Evolutionary conservation across 2,329 filamentous ascomycete genomes (phyloP), one percentile per base, ranked within the genome.

Genomic region (Botrytis pseudocinerea): DNA sequence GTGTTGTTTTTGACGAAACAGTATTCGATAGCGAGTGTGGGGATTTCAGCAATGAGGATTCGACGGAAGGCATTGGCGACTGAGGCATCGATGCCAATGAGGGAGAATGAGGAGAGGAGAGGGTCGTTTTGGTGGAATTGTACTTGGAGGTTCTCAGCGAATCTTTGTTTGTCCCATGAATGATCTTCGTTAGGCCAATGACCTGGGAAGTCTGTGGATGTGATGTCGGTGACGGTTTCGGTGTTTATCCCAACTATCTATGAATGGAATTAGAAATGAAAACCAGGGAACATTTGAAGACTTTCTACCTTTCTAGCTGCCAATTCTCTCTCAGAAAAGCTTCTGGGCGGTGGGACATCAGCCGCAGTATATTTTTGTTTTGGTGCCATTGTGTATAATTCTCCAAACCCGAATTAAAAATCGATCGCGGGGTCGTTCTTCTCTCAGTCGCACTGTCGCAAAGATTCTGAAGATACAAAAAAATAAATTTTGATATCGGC

Each of bases 41-140:
- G 94, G 70, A 99, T 93, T 85, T 99, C 97, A 78, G 95, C 89
- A 82, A 99, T 92, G 79, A 98, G 88, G 79, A 98, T 98, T 79
- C 96, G 94, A 75, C 96, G 94, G 86, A 98, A 97, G 80, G 97
- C 96, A 82, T 99, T 99, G 80, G 96, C 94, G 81, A 99, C 90
- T 71, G 94, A 91, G 80, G 96, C 94, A 82, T 99, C 96, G 79
- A 98, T 85, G 78, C 95, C 95, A 79, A 97, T 88, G 76, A 99
- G 90, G 48, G 95, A 98, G 85, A 99, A 99, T 72, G 92, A 92
- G 61, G 93, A 86, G 79, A 97, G 90, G 81, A 90, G 88, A 74
- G 88, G 87, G 66, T 92, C 87, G 82, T 97, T 96, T 77, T 93
- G 87, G 87, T 98, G 94, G 82, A 97, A 97, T 77, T 92, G 83